Evolutionary conservation across 2,329 filamentous ascomycete genomes (phyloP), one percentile per base, ranked within the genome.

Genomic region (Aspergillus carbonarius): DNA sequence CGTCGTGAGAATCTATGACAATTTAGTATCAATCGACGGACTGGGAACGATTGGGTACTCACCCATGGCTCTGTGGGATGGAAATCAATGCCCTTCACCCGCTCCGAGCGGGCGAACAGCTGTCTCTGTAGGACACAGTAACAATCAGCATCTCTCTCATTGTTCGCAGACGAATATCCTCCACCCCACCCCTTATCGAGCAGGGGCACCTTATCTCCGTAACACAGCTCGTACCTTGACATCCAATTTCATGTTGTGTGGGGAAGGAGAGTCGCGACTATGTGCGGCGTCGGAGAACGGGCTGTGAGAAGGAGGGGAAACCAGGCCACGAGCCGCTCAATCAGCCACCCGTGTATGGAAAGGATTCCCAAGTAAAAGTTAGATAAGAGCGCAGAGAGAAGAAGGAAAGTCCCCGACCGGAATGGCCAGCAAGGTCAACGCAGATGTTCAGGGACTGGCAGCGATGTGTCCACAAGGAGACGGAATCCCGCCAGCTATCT

Each of bases 41-140:
- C n/a, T 46, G 49, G 23, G 15, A 17, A 34, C 44, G 48, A 49
- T 35, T 67, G 44, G 17, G 48, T 37, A 67, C 79, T 75, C 77
- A 93, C 91, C 91, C 93, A 97, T 86, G 93, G 92, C 82, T 97
- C 93, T 60, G 92, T 91, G 42, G 92, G 93, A 76, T 98, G 93
- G 77, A 97, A 98, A 82, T 98, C 93, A 78, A 96, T 92, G 74
- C 90, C 90, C 82, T 98, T 98, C 68, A 98, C 93, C 81, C 93
- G 89, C 85, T 98, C 92, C 72, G 91, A 96, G 78, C 92, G 87
- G 78, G 91, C 90, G 81, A 92, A 91, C 70, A 92, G 85, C 79
- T 92, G 89, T 78, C 88, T 87, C 89, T 92, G 63, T 52, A 76
- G 63, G 55, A 62, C 48, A 72, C 59, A 57, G 70, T 74, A 64